Evolutionary conservation across 495 filamentous ascomycete species (phyloP).

Genomic region (Penicillium paxilli): DNA sequence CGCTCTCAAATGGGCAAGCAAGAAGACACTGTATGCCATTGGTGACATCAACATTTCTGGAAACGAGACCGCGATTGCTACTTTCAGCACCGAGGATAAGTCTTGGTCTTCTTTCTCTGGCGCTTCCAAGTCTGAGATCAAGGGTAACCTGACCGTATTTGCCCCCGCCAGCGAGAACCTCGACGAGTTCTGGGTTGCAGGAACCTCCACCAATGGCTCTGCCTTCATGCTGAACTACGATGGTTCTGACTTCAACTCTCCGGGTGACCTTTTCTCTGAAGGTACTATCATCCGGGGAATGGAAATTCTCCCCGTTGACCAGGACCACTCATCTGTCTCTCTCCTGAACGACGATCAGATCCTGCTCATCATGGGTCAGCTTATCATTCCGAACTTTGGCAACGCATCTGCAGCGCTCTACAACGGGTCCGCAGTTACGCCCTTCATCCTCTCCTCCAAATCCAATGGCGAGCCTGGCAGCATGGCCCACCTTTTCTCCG

Average conservation of each 20-base stretch:
- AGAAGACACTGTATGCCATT: conserved; percentile 67
- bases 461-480: conserved; percentile 63
- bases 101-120: conserved; percentile 67
- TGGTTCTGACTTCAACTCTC: conserved; percentile 55
- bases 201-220: conserved; percentile 62
- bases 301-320: conserved; percentile 71
- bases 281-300: conserved; percentile 72
- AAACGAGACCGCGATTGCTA: conserved; percentile 65
- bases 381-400: conserved; percentile 74
- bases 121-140: conserved; percentile 58
- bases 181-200: conserved; percentile 77
- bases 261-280: conserved; percentile 57
- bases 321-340: conserved; percentile 62
- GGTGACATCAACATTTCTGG: conserved; percentile 71
- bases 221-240: conserved; percentile 80
- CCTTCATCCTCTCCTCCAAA: conserved; percentile 76
- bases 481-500: conserved; percentile 75
- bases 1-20: conserved; percentile 71
- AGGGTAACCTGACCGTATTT: conserved; percentile 76
- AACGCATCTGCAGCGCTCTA: conserved; percentile 84
- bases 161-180: conserved; percentile 66
- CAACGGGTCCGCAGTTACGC: conserved; percentile 73
- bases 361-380: conserved; percentile 79
- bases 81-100: conserved; percentile 65
- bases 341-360: conserved; percentile 64